Percentiles rank a stretch among this genome's conserved stretches.
Conservation (phyloP, 768 basidiomycete genomes). For the Amanita fuliginea region DNA sequence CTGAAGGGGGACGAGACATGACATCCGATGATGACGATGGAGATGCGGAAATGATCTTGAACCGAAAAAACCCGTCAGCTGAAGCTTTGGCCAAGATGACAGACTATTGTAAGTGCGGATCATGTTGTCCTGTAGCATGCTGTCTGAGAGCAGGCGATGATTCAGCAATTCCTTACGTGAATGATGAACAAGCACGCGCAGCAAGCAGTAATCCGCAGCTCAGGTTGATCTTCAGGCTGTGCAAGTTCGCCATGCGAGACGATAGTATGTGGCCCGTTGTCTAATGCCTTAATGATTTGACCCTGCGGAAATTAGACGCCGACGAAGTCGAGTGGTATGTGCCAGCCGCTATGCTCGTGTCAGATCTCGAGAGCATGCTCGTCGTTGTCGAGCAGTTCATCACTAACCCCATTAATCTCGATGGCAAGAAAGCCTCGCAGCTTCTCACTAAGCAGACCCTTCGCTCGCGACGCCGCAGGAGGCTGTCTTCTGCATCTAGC, state of each 20-base stretch:
- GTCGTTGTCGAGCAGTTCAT: slow-evolving; percentile 81
- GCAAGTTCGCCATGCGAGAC: slow-evolving; percentile 55
- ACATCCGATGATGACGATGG: slow-evolving; percentile 25
- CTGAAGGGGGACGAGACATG: slow-evolving; percentile 21
- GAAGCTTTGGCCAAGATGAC: slow-evolving; percentile 60
- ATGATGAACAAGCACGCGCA: slow-evolving; percentile 65
- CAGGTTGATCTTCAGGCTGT: slow-evolving; percentile 76
- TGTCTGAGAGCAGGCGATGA: neutral
- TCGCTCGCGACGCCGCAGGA: slow-evolving; percentile 36
- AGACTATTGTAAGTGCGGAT: slow-evolving; percentile 54
- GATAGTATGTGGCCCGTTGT: slow-evolving; percentile 35
- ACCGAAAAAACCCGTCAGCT: slow-evolving; percentile 41
- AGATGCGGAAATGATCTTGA: slow-evolving; percentile 15
- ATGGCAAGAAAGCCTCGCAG: slow-evolving; percentile 64
- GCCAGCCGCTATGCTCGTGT: slow-evolving; percentile 57
- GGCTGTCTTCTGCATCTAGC: slow-evolving; percentile 29
- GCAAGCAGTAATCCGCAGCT: slow-evolving; percentile 70
- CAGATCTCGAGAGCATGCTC: slow-evolving; percentile 56
- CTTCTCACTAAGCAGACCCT: slow-evolving; percentile 58
- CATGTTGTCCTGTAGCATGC: neutral
- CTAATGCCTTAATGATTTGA: slow-evolving; percentile 9
- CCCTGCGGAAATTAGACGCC: slow-evolving; percentile 28
- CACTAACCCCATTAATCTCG: slow-evolving; percentile 66
- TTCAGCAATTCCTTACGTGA: slow-evolving; percentile 66
- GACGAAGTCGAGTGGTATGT: slow-evolving; percentile 81